Conservation (phyloP, 495 filamentous ascomycete species). For the Bombardia bombarda region DNA sequence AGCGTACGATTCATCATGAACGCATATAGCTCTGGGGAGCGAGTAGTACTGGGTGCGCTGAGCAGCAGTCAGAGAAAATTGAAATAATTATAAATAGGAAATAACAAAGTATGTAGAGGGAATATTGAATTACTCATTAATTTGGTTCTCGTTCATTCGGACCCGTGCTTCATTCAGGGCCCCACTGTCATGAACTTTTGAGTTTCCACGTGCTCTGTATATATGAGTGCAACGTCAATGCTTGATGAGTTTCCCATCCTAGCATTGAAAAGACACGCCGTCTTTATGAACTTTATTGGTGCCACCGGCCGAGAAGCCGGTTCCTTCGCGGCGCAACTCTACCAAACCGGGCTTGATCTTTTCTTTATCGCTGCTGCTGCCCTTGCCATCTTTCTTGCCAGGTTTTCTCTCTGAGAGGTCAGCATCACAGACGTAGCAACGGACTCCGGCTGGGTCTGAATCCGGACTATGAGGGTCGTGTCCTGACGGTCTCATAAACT, state of each 20-base stretch:
- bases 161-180: no score
- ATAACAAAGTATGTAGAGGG: background rate
- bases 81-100: background rate
- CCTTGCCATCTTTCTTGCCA: conserved; percentile 41
- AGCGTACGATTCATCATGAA: background rate
- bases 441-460: conserved; percentile 44
- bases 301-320: conserved; percentile 84
- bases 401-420: conserved; percentile 52
- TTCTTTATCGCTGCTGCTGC: conserved; percentile 48
- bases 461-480: conserved; percentile 59
- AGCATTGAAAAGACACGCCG: conserved; percentile 83
- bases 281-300: conserved; percentile 71
- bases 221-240: background rate
- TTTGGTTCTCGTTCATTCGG: no score
- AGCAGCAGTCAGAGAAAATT: background rate
- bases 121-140: no score
- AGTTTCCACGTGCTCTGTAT: background rate
- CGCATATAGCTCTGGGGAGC: background rate
- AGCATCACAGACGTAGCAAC: conserved; percentile 85
- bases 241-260: background rate
- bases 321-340: conserved; percentile 79
- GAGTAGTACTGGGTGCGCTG: background rate
- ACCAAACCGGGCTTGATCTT: conserved; percentile 69
- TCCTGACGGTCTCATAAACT: conserved; percentile 65
- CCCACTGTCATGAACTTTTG: no score